phyloP scores from a whole-genome alignment of 352 stramenopile species.

The Pythium angustatum region DNA sequence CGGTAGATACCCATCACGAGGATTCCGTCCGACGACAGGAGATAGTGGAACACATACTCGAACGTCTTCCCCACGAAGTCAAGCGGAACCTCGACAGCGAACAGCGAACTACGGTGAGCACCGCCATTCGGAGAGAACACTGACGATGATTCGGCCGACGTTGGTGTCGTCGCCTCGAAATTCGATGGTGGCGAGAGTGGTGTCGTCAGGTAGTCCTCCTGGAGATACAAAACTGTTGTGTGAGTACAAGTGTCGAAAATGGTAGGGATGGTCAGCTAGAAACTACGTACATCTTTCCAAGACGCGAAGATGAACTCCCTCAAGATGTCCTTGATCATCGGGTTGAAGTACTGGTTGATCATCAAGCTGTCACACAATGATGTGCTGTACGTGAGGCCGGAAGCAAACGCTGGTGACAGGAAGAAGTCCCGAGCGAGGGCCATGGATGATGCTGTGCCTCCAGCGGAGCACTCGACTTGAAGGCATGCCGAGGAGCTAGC shows the following conservation, averaged over 20 bases:
- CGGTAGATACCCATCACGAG: constrained; percentile 77
- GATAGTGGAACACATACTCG: constrained; percentile 81
- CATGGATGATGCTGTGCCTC: constrained; percentile 37
- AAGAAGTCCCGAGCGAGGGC: constrained; percentile 80
- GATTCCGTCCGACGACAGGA: constrained; percentile 80
- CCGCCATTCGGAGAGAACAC: constrained; percentile 31
- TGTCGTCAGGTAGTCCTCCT: constrained; percentile 41
- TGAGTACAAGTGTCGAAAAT: no score
- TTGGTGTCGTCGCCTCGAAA: constrained; percentile 29
- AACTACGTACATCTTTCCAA: constrained; percentile 52
- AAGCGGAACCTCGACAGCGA: constrained; percentile 75
- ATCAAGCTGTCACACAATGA: constrained; percentile 85
- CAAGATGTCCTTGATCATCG: constrained; percentile 85
- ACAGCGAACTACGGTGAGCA: constrained; percentile 72
- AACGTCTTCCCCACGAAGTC: constrained; percentile 84
- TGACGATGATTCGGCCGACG: constrained; percentile 34
- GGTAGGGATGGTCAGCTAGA: background rate
- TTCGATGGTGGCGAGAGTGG: constrained; percentile 28
- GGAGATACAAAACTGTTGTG: background rate
- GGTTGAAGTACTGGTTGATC: constrained; percentile 90
- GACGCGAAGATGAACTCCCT: constrained; percentile 86
- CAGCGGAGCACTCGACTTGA: constrained; percentile 14
- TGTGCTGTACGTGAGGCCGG: constrained; percentile 82
- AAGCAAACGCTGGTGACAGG: constrained; percentile 78
- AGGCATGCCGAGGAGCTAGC: constrained; percentile 6